Conservation (phyloP, 2,329 filamentous ascomycete genomes). For the Arthrobotrys megalospora region DNA sequence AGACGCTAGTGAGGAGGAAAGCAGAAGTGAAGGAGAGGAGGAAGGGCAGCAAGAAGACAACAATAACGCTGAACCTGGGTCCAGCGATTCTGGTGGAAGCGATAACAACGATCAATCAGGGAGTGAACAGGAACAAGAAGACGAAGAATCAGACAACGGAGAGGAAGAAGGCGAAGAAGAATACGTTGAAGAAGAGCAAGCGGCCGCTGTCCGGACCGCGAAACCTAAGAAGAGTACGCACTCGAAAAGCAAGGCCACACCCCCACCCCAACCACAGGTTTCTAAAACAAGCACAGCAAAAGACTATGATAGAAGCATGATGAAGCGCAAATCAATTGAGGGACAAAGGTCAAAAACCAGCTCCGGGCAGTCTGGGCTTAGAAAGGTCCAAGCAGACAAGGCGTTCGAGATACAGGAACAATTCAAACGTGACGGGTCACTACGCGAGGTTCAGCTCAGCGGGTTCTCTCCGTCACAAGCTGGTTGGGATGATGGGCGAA, state of each 20-base stretch:
- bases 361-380: background rate
- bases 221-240: background rate
- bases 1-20: background rate
- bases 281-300: background rate
- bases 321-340: conserved; percentile 34
- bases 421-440: conserved; percentile 25
- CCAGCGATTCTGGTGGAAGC: background rate
- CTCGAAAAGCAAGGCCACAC: background rate
- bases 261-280: background rate
- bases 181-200: background rate
- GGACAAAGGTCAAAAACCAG: background rate
- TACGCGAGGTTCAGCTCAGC: conserved; percentile 6
- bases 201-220: background rate
- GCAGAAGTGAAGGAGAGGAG: background rate
- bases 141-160: background rate
- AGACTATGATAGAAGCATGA: background rate
- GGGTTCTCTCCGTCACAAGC: conserved; percentile 28
- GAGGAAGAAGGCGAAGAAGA: conserved; percentile 9
- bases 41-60: background rate
- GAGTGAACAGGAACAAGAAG: conserved; percentile 1
- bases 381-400: conserved; percentile 29
- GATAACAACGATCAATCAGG: conserved; percentile 1
- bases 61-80: background rate
- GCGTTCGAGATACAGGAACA: conserved; percentile 41
- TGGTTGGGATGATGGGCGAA: background rate